Conservation (phyloP, 73 alveolate genomes). For the Durusdinium trenchii region DNA sequence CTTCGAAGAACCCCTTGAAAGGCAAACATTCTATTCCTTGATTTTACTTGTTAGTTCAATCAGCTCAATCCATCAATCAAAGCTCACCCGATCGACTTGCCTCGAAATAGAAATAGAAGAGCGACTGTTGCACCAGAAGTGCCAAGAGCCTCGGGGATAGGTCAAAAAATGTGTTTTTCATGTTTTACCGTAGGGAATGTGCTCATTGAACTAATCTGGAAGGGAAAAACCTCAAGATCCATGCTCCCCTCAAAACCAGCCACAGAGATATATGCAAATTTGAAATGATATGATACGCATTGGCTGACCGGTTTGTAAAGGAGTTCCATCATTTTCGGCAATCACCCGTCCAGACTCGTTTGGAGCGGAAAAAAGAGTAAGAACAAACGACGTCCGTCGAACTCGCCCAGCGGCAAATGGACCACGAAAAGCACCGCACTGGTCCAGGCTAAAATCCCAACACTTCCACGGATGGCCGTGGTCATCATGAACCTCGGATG, state of each 20-base stretch:
- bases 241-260: too few species aligned
- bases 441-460: slow-evolving; percentile 68
- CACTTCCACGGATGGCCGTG: slow-evolving; percentile 48
- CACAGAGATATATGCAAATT: not conserved
- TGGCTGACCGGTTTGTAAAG: too few species aligned
- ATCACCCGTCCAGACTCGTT: too few species aligned
- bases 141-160: not conserved
- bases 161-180: not conserved
- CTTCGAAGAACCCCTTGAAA: too few species aligned
- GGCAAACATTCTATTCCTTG: not conserved
- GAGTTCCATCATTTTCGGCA: too few species aligned
- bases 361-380: too few species aligned
- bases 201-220: too few species aligned
- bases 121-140: slow-evolving; percentile 19
- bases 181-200: too few species aligned
- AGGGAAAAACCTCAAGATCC: too few species aligned
- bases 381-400: not conserved
- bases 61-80: not conserved
- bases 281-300: too few species aligned
- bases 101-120: slow-evolving; percentile 65
- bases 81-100: not conserved
- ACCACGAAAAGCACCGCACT: slow-evolving; percentile 50
- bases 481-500: slow-evolving; percentile 48
- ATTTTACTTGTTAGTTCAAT: not conserved
- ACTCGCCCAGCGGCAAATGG: not conserved